These are phyloP conservation scores for Ascoidea rubescens DNA, from an alignment of 805 yeast genomes.

Conservation along the genomic window DNA sequence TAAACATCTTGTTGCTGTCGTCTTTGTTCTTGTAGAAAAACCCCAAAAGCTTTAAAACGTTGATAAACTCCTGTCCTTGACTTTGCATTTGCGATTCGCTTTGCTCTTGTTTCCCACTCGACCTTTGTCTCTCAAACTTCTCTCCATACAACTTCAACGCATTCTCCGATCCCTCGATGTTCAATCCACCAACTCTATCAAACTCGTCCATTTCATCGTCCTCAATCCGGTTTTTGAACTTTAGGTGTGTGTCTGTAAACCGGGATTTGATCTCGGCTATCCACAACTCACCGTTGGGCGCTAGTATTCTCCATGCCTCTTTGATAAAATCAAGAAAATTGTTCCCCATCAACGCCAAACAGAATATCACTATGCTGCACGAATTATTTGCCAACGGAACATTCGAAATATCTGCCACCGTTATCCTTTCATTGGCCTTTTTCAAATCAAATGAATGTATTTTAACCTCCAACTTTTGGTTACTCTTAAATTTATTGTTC, in stretches of 20 bases:
- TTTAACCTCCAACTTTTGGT: conserved; percentile 32
- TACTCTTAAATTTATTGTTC: conserved; percentile 21
- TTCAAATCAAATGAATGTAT: conserved; percentile 89
- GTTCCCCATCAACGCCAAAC: conserved; percentile 95
- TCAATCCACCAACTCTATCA: neutral
- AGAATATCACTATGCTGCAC: conserved; percentile 81
- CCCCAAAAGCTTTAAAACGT: conserved; percentile 63
- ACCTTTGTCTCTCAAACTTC: neutral
- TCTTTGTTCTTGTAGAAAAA: conserved; percentile 84
- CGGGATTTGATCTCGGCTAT: conserved; percentile 94
- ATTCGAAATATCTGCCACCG: conserved; percentile 91
- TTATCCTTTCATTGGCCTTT: conserved; percentile 75
- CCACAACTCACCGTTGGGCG: conserved; percentile 93
- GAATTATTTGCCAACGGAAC: conserved; percentile 76
- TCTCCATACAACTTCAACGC: neutral
- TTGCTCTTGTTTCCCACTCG: neutral
- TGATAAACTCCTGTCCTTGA: conserved; percentile 67
- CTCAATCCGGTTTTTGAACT: neutral
- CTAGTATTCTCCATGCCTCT: conserved; percentile 78
- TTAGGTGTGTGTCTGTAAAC: conserved; percentile 43
- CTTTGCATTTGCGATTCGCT: neutral
- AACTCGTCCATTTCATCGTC: neutral
- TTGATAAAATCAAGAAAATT: conserved; percentile 83
- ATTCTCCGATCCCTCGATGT: neutral
- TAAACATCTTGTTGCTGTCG: conserved; percentile 81